phyloP scores from a whole-genome alignment of 1,139 yeast genomes.

The Pneumocystis wakefieldiae region DNA sequence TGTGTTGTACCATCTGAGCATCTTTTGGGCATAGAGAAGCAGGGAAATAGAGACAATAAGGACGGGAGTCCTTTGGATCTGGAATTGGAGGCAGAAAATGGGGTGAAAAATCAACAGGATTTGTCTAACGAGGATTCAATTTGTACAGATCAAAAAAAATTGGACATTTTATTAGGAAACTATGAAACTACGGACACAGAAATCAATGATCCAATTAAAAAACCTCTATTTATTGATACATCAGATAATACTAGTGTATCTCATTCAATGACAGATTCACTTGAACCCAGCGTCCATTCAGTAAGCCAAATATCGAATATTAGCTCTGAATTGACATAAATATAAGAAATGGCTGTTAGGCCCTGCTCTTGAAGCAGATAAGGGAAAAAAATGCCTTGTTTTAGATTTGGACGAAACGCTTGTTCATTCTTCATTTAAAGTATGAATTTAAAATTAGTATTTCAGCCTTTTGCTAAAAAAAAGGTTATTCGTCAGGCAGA shows the following conservation, averaged over 20 bases:
- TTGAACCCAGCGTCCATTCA: not conserved
- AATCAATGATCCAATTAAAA: not conserved
- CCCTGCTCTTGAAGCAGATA: conserved; percentile 30
- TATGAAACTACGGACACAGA: not conserved
- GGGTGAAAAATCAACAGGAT: not conserved
- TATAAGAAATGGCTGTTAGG: conserved; percentile 37
- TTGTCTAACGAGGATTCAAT: not conserved
- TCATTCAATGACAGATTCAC: not conserved
- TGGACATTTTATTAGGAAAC: not conserved
- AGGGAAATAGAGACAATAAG: not conserved
- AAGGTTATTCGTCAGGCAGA: conserved; percentile 73
- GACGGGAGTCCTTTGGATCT: not conserved
- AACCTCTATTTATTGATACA: not conserved
- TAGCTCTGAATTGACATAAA: not conserved
- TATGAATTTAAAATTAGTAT: not conserved
- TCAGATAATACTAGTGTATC: not conserved
- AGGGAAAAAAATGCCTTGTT: conserved; percentile 67
- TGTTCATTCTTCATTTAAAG: conserved; percentile 84
- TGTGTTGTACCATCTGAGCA: not conserved
- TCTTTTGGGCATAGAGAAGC: not conserved
- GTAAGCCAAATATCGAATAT: not conserved
- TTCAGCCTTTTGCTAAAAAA: not conserved
- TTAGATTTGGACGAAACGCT: conserved; percentile 90
- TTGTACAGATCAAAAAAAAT: not conserved
- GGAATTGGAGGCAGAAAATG: not conserved